Evolutionary conservation across 805 yeast species (phyloP), one percentile per base, ranked within the genome.

Genomic region (Ogataea polymorpha): DNA sequence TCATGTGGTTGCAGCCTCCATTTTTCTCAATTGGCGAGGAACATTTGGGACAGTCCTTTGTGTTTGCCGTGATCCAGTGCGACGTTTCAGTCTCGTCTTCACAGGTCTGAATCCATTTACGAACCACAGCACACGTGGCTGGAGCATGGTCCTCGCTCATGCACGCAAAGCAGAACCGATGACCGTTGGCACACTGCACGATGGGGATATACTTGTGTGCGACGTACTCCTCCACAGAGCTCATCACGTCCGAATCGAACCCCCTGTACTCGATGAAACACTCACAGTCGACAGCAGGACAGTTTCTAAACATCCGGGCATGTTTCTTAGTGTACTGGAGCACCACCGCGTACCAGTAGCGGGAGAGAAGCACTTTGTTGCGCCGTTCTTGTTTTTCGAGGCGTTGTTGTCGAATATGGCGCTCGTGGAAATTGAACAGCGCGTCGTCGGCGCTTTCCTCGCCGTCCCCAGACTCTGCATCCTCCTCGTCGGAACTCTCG

Each of bases 1-100:
- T 74, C 96, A 93, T 91, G 64, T 93, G 99, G 63, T 91, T 91
- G 65, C 99, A 93, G 0, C 99, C 99, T 16, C 97, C 98, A 58
- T 85, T 85, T 55, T 91, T 89, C 58, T 93, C 97, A 48, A 91
- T 93, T 21, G 79, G 68, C 1, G 88, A 68, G 8, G 67, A 66
- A 66, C 99, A 93, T 55, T 77, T 77, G 0, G 96, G 95, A 61
- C 99, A 93, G 32, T 77, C 75, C 51, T 87, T 82, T 1, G 99
- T 88, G 59, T 91, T 82, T 3, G 84, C 79, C 3, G 79, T 71
- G 17, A 93, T 80, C 97, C 98, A 93, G 54, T 82, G 78, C 2
- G 82, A 74, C 12, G 96, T 88, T 53, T 86, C 96, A 0, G 93
- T 79, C 58, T 93, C 98, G 57, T 88, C 93, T 45, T 73, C 72